phyloP scores from a whole-genome alignment of 148 eudicot genomes.

The Beta vulgaris region DNA sequence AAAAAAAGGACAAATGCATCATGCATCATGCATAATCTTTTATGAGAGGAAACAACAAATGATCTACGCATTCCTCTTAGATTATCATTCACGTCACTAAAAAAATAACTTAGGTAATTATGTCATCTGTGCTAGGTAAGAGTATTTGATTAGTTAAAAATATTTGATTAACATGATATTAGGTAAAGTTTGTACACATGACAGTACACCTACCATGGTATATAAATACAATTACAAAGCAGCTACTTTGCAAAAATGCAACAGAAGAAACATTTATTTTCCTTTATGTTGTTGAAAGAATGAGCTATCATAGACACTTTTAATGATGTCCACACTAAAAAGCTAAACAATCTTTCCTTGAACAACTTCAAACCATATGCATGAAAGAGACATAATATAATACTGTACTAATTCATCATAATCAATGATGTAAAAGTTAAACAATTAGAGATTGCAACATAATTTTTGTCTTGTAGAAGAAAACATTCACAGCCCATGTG shows the following conservation, averaged over 20 bases:
- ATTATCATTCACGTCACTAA: neutral
- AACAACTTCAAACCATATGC: constrained; percentile 23
- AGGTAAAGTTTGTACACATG: constrained; percentile 23
- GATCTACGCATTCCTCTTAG: constrained; percentile 13
- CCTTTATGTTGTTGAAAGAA: constrained; percentile 10
- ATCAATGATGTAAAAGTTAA: neutral
- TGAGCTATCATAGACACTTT: constrained; percentile 19
- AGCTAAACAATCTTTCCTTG: constrained; percentile 17
- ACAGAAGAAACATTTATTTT: constrained; percentile 12
- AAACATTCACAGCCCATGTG: neutral
- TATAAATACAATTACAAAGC: constrained; percentile 14
- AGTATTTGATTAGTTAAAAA: neutral
- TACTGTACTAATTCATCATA: constrained; percentile 4
- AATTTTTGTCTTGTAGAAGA: constrained; percentile 7
- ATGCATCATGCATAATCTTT: too few species aligned
- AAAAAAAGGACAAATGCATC: too few species aligned
- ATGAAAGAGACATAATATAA: constrained; percentile 11
- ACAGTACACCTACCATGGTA: constrained; percentile 26
- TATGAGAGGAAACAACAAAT: neutral
- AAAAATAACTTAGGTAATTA: neutral
- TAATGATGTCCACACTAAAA: constrained; percentile 24
- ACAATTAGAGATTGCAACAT: neutral
- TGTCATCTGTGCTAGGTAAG: constrained; percentile 12
- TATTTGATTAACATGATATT: constrained; percentile 16
- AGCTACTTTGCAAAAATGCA: constrained; percentile 20